Base-by-base conservation (phyloP, 1,139 yeast genomes). In the Blastobotrys proliferans region DNA sequence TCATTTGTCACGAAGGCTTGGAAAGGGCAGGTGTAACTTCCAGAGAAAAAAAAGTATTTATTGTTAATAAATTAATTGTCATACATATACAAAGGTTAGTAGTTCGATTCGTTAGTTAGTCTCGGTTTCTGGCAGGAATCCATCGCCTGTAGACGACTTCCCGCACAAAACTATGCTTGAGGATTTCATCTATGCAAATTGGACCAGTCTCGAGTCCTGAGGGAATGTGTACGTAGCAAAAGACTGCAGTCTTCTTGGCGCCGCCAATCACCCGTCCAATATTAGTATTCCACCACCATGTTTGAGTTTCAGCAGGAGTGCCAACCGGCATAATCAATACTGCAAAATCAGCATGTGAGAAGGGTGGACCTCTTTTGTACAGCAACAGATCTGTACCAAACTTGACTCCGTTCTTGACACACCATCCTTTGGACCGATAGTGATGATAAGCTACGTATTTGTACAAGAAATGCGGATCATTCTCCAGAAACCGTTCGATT, bases 301-400 rank as follows among this genome's bases (percentile, higher is more conserved):
- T 11, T 31, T 61, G 58, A 10, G 54, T 51, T 1, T 51, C 50
- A 6, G 61, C 68, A 21, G 69, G 69, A 6, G 45, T 30, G 35
- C 61, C 56, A 27, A 67, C 62, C 2, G 76, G 71, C 35, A 77
- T 52, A 0, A 84, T 70, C 53, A 75, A 61, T 14, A 69, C 59
- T 3, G 94, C 86, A 61, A 78, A 86, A 55, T 88, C 96, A 0
- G 98, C 97, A 61, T 92, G 99, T 37, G 83, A 77, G 60, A 90
- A 88, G 1, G 97, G 97, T 8, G 98, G 98, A 0, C 99, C 99
- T 45, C 92, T 72, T 45, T 82, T 79, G 61, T 92, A 92, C 6
- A 92, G 68, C 16, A 92, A 67, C 62, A 71, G 81, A 54, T 90
- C 95, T 18, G 86, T 76, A 1, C 97, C 96, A 63, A 92, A 92